These are phyloP conservation scores for Starmerella vitae DNA, from an alignment of 805 yeast species.

Conservation along the genomic window DNA sequence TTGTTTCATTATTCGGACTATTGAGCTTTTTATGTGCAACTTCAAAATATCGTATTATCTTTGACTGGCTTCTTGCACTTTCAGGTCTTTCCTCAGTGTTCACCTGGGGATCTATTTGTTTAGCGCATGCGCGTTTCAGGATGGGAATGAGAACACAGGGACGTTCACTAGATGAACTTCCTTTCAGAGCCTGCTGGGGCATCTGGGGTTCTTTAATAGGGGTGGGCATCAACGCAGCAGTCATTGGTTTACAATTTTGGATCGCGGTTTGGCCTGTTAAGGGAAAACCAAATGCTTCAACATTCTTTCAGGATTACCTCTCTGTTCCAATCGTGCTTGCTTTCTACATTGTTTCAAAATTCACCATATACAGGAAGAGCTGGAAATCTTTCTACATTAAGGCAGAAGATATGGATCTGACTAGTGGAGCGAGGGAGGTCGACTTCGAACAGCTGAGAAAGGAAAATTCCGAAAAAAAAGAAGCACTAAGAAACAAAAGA, in stretches of 20 bases:
- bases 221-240: constrained; percentile 39
- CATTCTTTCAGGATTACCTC: constrained; percentile 43
- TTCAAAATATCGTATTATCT: constrained; percentile 36
- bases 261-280: constrained; percentile 60
- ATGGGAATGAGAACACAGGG: constrained; percentile 50
- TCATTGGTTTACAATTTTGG: constrained; percentile 71
- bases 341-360: constrained; percentile 42
- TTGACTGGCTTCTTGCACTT: constrained; percentile 60
- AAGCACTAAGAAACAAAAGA: constrained; percentile 1
- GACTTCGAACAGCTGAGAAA: constrained; percentile 25
- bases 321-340: constrained; percentile 34
- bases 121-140: constrained; percentile 57
- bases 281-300: constrained; percentile 33
- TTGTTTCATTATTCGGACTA: constrained; percentile 38
- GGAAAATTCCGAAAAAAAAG: constrained; percentile 4
- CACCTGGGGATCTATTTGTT: constrained; percentile 66
- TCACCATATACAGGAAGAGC: constrained; percentile 32
- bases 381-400: constrained; percentile 30
- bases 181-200: constrained; percentile 57
- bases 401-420: constrained; percentile 43
- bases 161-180: constrained; percentile 51
- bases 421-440: constrained; percentile 49
- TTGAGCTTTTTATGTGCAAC: constrained; percentile 53
- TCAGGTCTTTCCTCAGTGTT: constrained; percentile 66
- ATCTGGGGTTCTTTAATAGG: constrained; percentile 56